Base-by-base conservation (phyloP, 441 rosid genomes). In the Raphanus hybrid region DNA sequence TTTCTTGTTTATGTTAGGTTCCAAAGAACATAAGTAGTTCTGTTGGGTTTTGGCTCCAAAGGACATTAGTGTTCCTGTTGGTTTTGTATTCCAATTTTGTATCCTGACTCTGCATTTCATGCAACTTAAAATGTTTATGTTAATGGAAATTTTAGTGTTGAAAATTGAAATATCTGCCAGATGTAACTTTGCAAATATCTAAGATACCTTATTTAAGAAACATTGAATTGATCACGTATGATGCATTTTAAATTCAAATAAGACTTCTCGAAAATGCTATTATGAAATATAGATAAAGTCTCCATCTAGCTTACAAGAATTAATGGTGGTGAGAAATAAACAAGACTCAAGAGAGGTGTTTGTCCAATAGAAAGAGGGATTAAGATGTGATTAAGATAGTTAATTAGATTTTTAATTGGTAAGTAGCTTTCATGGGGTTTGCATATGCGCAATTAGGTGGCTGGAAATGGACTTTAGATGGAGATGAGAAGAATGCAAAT, bases 391-490 rank as follows among this genome's bases (percentile, higher is more conserved):
- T 68, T 62, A 61, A 54, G 41, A 63, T 20, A 43, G 14, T 16
- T 78, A 73, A 8, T 61, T 48, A 23, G n/a, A 61, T 61, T 11
- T 62, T 62, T 54, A 74, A 54, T 63, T 74, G 71, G 62, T n/a
- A 64, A 43, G 72, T 74, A 65, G 71, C 78, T 74, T 69, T 79
- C 78, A 64, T 32, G 18, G 16, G 43, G 57, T 57, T 69, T 64
- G 75, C 50, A 32, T 64, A 74, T 64, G 64, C 78, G 72, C 78
- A 69, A 74, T 74, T 64, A 69, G 52, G 52, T 45, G 50, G 50
- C 50, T 43, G 50, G 11, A 45, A 11, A 45, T 12, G 52, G 52
- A 11, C 52, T 45, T 45, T 45, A 45, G 14, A 45, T 45, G 52
- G 52, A 45, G 52, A 45, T 45, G 52, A 45, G n/a, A 45, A 45